Conservation (phyloP, 768 basidiomycete species). For the Podaxis sp. region DNA sequence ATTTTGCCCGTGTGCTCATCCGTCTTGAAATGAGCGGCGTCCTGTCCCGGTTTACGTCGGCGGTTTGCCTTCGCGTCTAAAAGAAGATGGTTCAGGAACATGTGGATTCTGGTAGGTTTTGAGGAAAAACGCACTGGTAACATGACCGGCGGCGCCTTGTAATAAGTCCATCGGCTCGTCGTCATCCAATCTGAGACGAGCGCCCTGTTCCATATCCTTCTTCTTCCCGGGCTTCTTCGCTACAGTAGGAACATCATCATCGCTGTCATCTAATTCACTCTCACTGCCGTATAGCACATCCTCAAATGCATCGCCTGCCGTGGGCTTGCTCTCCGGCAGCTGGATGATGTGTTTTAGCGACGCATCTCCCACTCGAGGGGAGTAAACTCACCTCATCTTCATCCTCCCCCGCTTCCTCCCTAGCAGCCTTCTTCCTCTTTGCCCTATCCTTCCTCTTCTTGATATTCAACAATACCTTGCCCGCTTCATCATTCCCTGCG, state of each 20-base stretch:
- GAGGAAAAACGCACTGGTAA: constrained; percentile 57
- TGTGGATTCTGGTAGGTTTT: neutral
- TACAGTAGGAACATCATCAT: constrained; percentile 47
- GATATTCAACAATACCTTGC: constrained; percentile 90
- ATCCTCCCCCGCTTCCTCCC: constrained; percentile 58
- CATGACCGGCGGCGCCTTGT: constrained; percentile 67
- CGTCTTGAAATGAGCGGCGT: constrained; percentile 82
- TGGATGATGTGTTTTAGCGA: constrained; percentile 25
- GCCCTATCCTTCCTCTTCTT: constrained; percentile 93
- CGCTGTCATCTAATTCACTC: constrained; percentile 78
- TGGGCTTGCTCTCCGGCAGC: constrained; percentile 40
- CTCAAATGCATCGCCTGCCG: constrained; percentile 88
- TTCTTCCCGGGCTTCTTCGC: constrained; percentile 27
- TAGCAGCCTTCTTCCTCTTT: constrained; percentile 78
- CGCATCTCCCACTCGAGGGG: neutral
- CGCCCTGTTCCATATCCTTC: constrained; percentile 36
- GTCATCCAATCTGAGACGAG: constrained; percentile 79
- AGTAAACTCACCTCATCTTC: constrained; percentile 33
- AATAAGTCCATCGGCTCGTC: constrained; percentile 96
- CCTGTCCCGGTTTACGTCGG: constrained; percentile 79
- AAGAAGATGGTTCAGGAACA: constrained; percentile 7
- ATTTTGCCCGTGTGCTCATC: constrained; percentile 83
- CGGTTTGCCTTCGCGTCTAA: constrained; percentile 46
- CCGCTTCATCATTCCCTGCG: constrained; percentile 73
- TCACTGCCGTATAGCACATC: constrained; percentile 97